Base-by-base conservation (phyloP, 768 basidiomycete genomes). In the Pulveroboletus sp. region DNA sequence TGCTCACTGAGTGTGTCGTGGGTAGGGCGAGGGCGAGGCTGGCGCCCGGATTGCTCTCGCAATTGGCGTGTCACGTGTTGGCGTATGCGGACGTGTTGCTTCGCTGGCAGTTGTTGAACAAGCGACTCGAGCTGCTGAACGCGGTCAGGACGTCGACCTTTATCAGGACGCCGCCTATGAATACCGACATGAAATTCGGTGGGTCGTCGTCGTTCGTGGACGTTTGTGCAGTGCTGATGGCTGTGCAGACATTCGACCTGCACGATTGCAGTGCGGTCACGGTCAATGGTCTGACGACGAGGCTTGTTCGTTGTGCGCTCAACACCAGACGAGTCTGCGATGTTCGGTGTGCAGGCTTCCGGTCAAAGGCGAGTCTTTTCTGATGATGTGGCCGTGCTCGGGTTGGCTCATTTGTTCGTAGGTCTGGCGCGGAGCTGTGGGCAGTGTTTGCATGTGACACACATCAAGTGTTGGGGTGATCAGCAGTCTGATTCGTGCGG, bases 321-420 rank as follows among this genome's bases (percentile, higher is more conserved):
- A 67, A 9, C 66, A 70, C n/a, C 73, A 68, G 36, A 69, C 68
- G 5, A 74, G 73, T 63, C 71, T 81, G 2, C 67, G 67, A 6
- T 92, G 89, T 61, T 79, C 86, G 0, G 76, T 91, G 16, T 91
- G 89, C 63, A 76, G 87, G 41, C 76, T 91, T 26, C 84, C 86
- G 6, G 81, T 85, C 49, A 86, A 81, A 76, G 86, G 89, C 81
- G 54, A 10, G 73, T 63, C 1, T 6, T 30, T 24, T 4, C 2
- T 3, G 3, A 45, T 44, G 2, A 20, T 26, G n/a, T 30, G 44
- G 35, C 38, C 23, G 27, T 22, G 16, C 17, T 5, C 34, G 22
- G 6, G 40, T 47, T 38, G 17, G 13, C 17, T 1, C n/a, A n/a
- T 40, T 13, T 6, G 27, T 19, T 7, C 43, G n/a, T n/a, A 86